A percentile compares a stretch with the other conserved stretches of the same genome.
phyloP scores from a whole-genome alignment of 768 basidiomycete genomes.

The Tulasnella sp. region DNA sequence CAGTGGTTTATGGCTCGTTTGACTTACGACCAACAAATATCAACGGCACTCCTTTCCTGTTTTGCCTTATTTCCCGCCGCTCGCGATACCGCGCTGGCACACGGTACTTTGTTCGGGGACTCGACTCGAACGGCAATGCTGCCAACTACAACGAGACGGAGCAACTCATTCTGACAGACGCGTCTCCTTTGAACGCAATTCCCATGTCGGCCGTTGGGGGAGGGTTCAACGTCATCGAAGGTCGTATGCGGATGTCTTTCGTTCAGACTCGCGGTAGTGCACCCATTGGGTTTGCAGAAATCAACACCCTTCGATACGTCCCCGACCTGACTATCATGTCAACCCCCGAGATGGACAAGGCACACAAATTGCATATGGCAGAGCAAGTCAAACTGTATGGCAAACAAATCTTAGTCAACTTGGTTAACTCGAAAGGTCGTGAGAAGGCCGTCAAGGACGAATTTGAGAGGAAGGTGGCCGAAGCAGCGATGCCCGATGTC shows the following conservation, averaged over 20 bases:
- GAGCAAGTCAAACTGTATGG: conserved; percentile 67
- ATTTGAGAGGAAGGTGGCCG: conserved; percentile 63
- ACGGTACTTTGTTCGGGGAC: conserved; percentile 89
- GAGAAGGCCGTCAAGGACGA: conserved; percentile 93
- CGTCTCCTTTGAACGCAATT: conserved; percentile 17
- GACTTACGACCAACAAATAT: conserved; percentile 65
- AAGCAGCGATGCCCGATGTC: conserved; percentile 40
- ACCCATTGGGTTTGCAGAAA: conserved; percentile 91
- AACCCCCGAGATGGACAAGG: conserved; percentile 67
- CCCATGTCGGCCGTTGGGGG: conserved; percentile 19
- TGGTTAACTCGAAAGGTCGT: conserved; percentile 87
- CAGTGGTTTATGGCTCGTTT: conserved; percentile 89
- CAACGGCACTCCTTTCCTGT: conserved; percentile 64
- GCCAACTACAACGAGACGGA: conserved; percentile 99
- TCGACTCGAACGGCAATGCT: conserved; percentile 79
- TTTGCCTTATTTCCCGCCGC: conserved; percentile 84
- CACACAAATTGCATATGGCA: conserved; percentile 58
- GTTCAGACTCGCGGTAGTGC: conserved; percentile 91
- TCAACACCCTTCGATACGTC: conserved; percentile 90
- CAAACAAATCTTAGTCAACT: conserved; percentile 66
- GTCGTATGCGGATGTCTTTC: conserved; percentile 49
- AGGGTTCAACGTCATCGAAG: conserved; percentile 18
- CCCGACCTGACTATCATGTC: conserved; percentile 98
- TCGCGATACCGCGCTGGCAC: conserved; percentile 93
- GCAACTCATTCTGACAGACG: conserved; percentile 64